These are phyloP conservation scores for Zoysia matrella DNA, from an alignment of 202 grass and related monocot species.

Conservation along the genomic window DNA sequence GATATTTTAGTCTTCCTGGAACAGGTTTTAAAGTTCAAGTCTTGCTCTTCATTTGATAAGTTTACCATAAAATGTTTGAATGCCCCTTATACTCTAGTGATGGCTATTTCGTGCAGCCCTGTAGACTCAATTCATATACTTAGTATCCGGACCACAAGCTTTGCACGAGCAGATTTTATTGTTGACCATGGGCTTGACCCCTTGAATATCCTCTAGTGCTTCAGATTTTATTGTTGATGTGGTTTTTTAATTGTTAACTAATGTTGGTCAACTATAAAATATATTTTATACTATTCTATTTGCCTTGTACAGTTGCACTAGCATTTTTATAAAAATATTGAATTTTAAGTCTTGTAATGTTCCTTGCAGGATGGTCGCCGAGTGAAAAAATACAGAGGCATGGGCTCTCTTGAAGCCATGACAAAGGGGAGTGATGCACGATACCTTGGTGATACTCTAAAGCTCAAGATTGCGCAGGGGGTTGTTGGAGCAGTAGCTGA, in stretches of 20 bases:
- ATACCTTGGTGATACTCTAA: slow-evolving; percentile 89
- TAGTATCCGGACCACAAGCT: too few relatives aligned
- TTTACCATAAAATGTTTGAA: not conserved
- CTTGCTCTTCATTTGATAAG: not conserved
- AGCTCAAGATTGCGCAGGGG: slow-evolving; percentile 90
- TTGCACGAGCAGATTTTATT: too few relatives aligned
- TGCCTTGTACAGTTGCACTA: not conserved
- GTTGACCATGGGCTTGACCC: too few relatives aligned
- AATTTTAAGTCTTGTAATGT: slow-evolving; percentile 17
- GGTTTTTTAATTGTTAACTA: too few relatives aligned
- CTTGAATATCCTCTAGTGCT: too few relatives aligned
- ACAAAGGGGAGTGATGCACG: slow-evolving; percentile 90
- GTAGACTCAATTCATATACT: too few relatives aligned
- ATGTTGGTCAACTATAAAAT: not conserved
- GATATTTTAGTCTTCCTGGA: slow-evolving; percentile 1
- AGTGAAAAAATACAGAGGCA: slow-evolving; percentile 95
- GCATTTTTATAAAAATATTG: not conserved
- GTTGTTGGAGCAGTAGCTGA: slow-evolving; percentile 95
- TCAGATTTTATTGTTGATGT: too few relatives aligned
- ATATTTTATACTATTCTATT: not conserved
- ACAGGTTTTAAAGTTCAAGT: not conserved
- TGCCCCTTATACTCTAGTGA: not conserved
- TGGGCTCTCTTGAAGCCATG: slow-evolving; percentile 98
- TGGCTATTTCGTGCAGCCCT: too few relatives aligned
- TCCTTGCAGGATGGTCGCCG: slow-evolving; percentile 60